Base-by-base conservation (phyloP, 805 yeast species). In the Clavispora fructus region DNA sequence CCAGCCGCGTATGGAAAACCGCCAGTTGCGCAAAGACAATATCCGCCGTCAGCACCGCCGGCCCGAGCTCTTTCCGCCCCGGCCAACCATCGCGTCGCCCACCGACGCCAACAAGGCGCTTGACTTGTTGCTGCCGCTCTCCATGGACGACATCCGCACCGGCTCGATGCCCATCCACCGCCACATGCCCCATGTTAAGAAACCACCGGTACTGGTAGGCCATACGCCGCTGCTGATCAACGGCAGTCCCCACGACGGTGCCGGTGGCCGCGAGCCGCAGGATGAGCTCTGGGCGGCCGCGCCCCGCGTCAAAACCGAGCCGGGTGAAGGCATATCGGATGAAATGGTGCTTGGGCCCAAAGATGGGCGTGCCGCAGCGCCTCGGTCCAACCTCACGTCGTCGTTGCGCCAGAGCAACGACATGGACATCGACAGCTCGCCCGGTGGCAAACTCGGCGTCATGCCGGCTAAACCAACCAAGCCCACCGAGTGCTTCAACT, bases 401-500 rank as follows among this genome's bases (percentile, higher is more conserved):
- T 48, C 56, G 5, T 44, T 54, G 10, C 44, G 43, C 23, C 44
- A 42, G 31, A 27, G 23, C 16, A 27, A 39, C 9, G 33, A 43
- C 2, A 46, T 32, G 19, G 38, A 43, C 14, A 35, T 33, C 17
- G 37, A 33, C 16, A 16, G 25, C 10, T 5, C 17, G 8, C 35
- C 37, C 6, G 27, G n/a, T 6, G n/a, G 40, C 23, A 37, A 39
- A 19, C 25, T 25, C 39, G 29, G 17, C 25, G 9, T 10, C 11
- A 6, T 9, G 6, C n/a, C 23, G 10, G 12, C 27, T 13, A 47
- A 40, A 7, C 14, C 41, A 26, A 30, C 46, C n/a, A 53, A 51
- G 31, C 44, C 50, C 16, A 68, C 75, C 4, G 78, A 75, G 51
- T 80, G 85, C 59, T 67, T 66, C 46, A 80, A 80, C 61, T 80